Percentiles rank a stretch among this genome's conserved stretches.
These are phyloP conservation scores for Dryadomyces quercus-mongolicae DNA, from an alignment of 2,329 filamentous ascomycete genomes.

Conservation along the genomic window DNA sequence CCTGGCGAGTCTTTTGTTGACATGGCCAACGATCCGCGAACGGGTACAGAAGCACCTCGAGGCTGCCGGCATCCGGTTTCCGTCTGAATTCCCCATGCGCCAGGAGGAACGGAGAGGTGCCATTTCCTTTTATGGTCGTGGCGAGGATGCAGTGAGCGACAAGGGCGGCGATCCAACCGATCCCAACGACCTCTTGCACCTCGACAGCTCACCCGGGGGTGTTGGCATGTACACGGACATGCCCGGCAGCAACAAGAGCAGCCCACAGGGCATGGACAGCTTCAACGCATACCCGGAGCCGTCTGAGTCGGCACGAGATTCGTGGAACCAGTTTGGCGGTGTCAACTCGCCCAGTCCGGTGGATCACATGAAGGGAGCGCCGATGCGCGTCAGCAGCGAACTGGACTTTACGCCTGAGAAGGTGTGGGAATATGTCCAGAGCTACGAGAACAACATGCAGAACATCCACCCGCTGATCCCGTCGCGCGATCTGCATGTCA, in stretches of 20 bases:
- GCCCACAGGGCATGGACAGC: conserved; percentile 26
- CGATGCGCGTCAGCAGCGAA: conserved; percentile 27
- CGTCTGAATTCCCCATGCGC: conserved; percentile 64
- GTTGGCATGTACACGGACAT: neutral
- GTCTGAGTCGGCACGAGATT: conserved; percentile 40
- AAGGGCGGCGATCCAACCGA: neutral
- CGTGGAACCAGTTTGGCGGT: conserved; percentile 48
- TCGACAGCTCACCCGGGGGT: neutral
- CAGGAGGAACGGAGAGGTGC: conserved; percentile 63
- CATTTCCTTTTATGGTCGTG: conserved; percentile 64
- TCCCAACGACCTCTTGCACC: neutral
- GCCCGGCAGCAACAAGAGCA: conserved; percentile 17
- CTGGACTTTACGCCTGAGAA: conserved; percentile 40
- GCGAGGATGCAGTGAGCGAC: conserved; percentile 44
- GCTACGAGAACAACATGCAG: conserved; percentile 48
- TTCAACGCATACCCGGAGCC: conserved; percentile 32
- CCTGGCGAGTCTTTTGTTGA: conserved; percentile 69
- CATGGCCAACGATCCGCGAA: conserved; percentile 55
- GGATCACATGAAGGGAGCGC: conserved; percentile 24
- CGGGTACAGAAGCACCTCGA: conserved; percentile 44
- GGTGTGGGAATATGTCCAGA: conserved; percentile 41
- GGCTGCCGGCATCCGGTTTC: conserved; percentile 37
- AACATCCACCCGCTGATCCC: conserved; percentile 54
- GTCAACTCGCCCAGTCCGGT: conserved; percentile 27
- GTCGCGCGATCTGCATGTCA: conserved; percentile 36